Evolutionary conservation across 176 grass and related monocot species (phyloP), one percentile per base, ranked within the genome.

Genomic region (Chrysopogon serrulatus): DNA sequence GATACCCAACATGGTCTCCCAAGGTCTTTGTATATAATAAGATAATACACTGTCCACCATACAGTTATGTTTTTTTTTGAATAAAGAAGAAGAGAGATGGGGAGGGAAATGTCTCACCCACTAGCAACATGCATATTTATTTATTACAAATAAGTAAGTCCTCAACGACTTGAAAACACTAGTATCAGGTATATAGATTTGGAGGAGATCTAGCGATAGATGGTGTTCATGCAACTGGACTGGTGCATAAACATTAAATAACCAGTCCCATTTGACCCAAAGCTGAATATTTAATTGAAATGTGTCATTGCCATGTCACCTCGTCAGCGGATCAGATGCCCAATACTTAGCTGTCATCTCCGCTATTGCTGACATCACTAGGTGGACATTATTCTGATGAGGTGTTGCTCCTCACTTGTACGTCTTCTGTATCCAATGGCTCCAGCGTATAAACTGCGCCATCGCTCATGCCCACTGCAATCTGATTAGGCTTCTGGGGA

Each of bases 391-490:
- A n/a, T 27, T 27, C 56, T 5, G 23, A 57, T 8, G 2, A 24
- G 21, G 3, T 0, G 10, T 24, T 8, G 21, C 21, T n/a, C 2
- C 23, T 8, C 2, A 10, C 6, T 24, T 56, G 6, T 56, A 0
- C 7, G 6, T 23, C 8, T 7, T 87, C 70, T 92, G 87, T 82
- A 6, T 87, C 81, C 13, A 82, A 79, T 1, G 87, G 91, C 45
- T 93, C 91, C 59, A 93, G 32, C 40, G 90, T 85, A 79, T 79
- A 74, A 45, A 93, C 65, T 2, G 51, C 42, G 36, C 91, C 88
- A 70, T 93, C 78, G 10, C 85, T 79, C 53, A 93, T 82, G 45
- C 91, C 91, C 43, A 93, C 40, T 45, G 91, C 88, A 62, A 93
- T 86, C 51, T 93, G 91, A 71, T 86, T 85, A 24, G 91, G 85